Evolutionary conservation across 192 early-diverging fungal genomes (phyloP), one percentile per base, ranked within the genome.

Genomic region (Umbelopsis sp.): DNA sequence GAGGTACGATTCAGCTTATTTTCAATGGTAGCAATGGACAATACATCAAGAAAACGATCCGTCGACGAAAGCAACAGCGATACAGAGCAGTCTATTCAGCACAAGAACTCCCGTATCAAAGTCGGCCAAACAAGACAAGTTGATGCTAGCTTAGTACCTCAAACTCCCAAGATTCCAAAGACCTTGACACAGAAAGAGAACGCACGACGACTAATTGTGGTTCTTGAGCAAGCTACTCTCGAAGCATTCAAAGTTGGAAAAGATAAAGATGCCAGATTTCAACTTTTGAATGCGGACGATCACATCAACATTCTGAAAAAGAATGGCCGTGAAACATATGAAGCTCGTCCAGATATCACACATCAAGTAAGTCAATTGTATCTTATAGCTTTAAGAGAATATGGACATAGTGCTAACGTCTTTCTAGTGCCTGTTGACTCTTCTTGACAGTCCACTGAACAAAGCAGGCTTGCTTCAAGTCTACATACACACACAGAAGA

Each of bases 381-480:
- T 21, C 10, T 21, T 13, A 49, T 3, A 70, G 23, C 3, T 9
- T 25, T 27, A 20, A 49, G 22, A 9, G 7, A 4, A 41, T 41
- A 0, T 25, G 0, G 53, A 16, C 55, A n/a, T 15, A 6, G 2
- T 61, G 18, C 18, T 61, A 12, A 61, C 33, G 4, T 52, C 18
- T 30, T 12, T 18, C 1, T 68, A 93, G 87, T 99, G 98, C 68
- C 85, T 99, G 48, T 81, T 99, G 76, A 95, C 96, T 4, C 84
- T 99, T 25, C 84, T 99, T 15, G 98, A 99, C 87, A 95, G 92
- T 73, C 98, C 98, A 30, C 84, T 99, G 71, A 99, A 98, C 88
- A 98, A 98, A 82, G 96, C 98, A 2, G 98, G 98, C 46, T 84
- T 93, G n/a, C 80, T 99, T 69, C 98, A 99, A 80, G 92, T 99